Base-by-base conservation (phyloP, 1,284 basidiomycete genomes). In the Naganishia sp. region DNA sequence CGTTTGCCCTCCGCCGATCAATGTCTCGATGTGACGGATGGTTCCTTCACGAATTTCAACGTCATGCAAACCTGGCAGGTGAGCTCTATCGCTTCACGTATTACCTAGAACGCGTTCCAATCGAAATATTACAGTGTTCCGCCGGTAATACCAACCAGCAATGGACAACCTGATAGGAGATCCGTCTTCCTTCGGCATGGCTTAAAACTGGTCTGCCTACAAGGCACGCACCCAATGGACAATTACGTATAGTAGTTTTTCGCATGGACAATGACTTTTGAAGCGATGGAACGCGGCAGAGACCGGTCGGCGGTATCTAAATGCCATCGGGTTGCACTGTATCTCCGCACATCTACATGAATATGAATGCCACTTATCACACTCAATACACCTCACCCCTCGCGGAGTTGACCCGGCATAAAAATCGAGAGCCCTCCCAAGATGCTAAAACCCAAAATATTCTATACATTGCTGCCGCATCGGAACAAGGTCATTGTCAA, bases 1-100 rank as follows among this genome's bases (percentile, higher is more conserved):
- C 63, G 67, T 18, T 44, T 74, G 6, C 56, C 68, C 42, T 70
- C 60, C 45, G 64, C 65, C 49, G 69, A 70, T 28, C 70, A 66
- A 60, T 76, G 75, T 64, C 65, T 76, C 43, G 75, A 76, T 64
- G 67, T 76, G 15, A 50, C 74, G 11, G 61, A 70, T 63, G 72
- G 71, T 23, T 53, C 50, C 48, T 67, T 63, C 55, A 56, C 59
- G 13, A 70, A 70, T 55, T 70, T 68, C 18, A 70, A 71, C 48
- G 69, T 69, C 42, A 28, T 72, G 21, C 74, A 74, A 68, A 71
- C 69, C 28, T 75, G 73, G 73, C 56, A 70, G 67, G 66, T 67
- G 36, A 63, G 66, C 46, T 28, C 5, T 28, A 28, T 7, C 33
- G 16, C 45, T 7, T 13, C 31, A 21, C 7, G 2, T 16, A 10